Base-by-base conservation (phyloP, 768 basidiomycete species). In the Chalciporus pseudorubinellus region DNA sequence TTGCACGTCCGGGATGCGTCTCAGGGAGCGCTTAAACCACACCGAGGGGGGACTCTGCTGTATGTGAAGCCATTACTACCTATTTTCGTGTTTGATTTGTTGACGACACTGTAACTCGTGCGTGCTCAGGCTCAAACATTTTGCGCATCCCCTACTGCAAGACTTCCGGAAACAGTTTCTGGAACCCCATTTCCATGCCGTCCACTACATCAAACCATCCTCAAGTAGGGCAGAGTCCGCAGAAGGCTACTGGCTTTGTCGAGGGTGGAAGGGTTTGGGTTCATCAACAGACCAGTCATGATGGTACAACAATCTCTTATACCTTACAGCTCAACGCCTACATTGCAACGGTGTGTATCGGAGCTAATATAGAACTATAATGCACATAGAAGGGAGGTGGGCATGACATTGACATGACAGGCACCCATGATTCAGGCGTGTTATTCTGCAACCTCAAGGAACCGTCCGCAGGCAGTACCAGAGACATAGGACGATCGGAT, bases 231-330 rank as follows among this genome's bases (percentile, higher is more conserved):
- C 78, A 1, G 85, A 86, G 51, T 92, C 89, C 1, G 78, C 81
- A 24, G 95, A 98, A 63, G 86, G 81, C 0, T 98, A 93, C 67
- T 95, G 85, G 74, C 73, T 97, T 9, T 97, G 94, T 64, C 74
- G 82, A 42, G 91, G 91, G 1, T 92, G 79, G 78, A 78, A 74
- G 20, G 69, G 71, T 1, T 1, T 33, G 1, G 10, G 12, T 7
- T 48, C 51, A 13, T 40, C 28, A 49, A 40, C 19, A n/a, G 11
- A 26, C 4, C 6, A 2, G 21, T 40, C 6, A 7, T 34, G n/a
- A 1, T n/a, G 6, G n/a, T 36, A 36, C n/a, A n/a, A n/a, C n/a
- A n/a, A n/a, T n/a, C n/a, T n/a, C n/a, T n/a, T 40, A 33, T 46
- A 55, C 33, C 6, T 26, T 26, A 9, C 29, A 31, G 6, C 12